These are phyloP conservation scores for Candida fluviatilis DNA, from an alignment of 805 yeast genomes.

Conservation along the genomic window DNA sequence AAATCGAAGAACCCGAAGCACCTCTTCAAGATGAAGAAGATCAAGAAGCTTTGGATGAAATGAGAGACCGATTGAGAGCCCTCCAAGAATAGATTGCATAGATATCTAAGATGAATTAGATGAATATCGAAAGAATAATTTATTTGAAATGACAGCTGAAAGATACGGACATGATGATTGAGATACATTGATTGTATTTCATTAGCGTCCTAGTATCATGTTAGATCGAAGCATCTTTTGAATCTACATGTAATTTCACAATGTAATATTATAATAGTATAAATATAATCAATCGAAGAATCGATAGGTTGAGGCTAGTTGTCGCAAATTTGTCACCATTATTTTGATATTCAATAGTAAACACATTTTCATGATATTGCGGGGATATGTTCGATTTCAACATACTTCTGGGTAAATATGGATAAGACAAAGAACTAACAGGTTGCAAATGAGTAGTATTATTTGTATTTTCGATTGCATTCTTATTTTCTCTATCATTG, in stretches of 20 bases:
- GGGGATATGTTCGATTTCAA: too few species aligned
- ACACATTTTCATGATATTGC: neutral
- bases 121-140: too few species aligned
- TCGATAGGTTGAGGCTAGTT: too few species aligned
- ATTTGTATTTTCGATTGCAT: neutral
- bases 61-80: slow-evolving; percentile 87
- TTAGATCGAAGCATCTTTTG: too few species aligned
- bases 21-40: slow-evolving; percentile 40
- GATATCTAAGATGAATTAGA: neutral
- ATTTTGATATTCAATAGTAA: slow-evolving; percentile 2
- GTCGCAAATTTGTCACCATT: too few species aligned
- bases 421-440: too few species aligned
- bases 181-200: neutral
- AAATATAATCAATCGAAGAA: neutral
- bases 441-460: too few species aligned
- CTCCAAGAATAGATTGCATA: slow-evolving; percentile 44
- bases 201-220: too few species aligned
- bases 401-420: too few species aligned
- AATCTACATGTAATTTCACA: too few species aligned
- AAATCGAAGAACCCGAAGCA: slow-evolving; percentile 17
- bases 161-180: neutral
- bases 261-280: neutral
- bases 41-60: slow-evolving; percentile 69
- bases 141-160: too few species aligned
- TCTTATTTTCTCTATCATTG: neutral